Base-by-base conservation (phyloP, 208 protist species). In the Acanthamoeba sp. region DNA sequence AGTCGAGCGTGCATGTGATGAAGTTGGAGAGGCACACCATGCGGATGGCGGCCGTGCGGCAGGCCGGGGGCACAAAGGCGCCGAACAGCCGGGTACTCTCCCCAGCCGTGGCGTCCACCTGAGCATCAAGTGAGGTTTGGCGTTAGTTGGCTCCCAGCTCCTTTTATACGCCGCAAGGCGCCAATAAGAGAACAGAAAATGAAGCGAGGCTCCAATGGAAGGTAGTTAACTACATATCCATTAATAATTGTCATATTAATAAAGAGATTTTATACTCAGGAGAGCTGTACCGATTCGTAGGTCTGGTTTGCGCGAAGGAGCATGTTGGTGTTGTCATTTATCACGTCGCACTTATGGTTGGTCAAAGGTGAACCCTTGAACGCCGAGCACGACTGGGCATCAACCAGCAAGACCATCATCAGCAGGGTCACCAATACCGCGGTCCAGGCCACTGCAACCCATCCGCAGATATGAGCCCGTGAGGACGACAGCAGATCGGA, bases 341-440 rank as follows among this genome's bases (percentile, higher is more conserved):
- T 38, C 7, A 85, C 29, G n/a, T 85, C 76, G 76, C 76, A 85
- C 45, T 85, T 85, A 45, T 59, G 36, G 76, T 85, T 85, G 45
- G 76, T 59, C 42, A 57, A 14, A 18, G 76, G 76, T 10, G 76
- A 85, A 6, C 76, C 48, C 1, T 29, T 27, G 76, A 85, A 85
- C 20, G 38, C 16, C 4, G 45, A 27, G 76, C 76, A 85, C 32
- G 76, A 85, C 76, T 85, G 76, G 6, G n/a, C 76, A 27, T 38
- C 59, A 14, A 14, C n/a, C n/a, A 10, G 48, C 59, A 34, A 34
- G 59, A 57, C 12, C 50, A 1, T 0, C 52, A 59, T 5, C 12
- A 69, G n/a, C 0, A 36, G 20, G 52, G 14, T 6, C 18, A 59
- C 12, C 52, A 59, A 20, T 4, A 27, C 12, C 22, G 50, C 50